phyloP scores from a whole-genome alignment of 1,284 basidiomycete species.

The Pseudozyma tsukubaensis region DNA sequence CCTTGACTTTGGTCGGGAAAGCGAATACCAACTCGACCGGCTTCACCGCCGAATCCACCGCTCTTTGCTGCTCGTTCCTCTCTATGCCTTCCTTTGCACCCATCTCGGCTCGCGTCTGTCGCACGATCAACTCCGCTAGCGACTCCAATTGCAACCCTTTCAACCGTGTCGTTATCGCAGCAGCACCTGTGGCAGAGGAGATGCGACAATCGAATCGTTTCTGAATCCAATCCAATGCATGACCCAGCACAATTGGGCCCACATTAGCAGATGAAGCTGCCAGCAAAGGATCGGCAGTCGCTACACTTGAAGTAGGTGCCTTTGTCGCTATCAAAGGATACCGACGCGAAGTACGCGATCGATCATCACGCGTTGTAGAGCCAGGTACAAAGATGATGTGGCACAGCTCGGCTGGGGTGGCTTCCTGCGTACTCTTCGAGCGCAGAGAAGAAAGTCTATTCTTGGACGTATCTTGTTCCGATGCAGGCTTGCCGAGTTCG shows the following conservation, averaged over 20 bases:
- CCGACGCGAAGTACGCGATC: constrained; percentile 21
- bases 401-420: constrained; percentile 39
- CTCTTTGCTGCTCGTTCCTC: constrained; percentile 17
- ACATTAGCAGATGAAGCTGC: constrained; percentile 20
- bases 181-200: constrained; percentile 27
- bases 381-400: constrained; percentile 48
- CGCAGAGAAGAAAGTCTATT: constrained; percentile 15
- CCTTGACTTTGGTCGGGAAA: constrained; percentile 24
- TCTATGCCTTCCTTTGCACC: constrained; percentile 12
- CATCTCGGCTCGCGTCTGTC: constrained; percentile 33
- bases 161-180: constrained; percentile 29
- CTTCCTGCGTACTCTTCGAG: constrained; percentile 19
- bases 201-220: constrained; percentile 52
- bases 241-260: constrained; percentile 31
- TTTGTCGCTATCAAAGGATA: constrained; percentile 50
- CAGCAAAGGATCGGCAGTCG: constrained; percentile 19
- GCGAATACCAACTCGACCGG: constrained; percentile 45
- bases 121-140: constrained; percentile 43
- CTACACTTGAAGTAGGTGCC: constrained; percentile 22
- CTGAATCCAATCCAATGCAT: constrained; percentile 52
- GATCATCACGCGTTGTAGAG: constrained; percentile 10
- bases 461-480: constrained; percentile 19
- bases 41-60: constrained; percentile 24
- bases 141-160: constrained; percentile 27
- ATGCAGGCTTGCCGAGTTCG: constrained; percentile 45